These are phyloP conservation scores for Gonapodya prolifera DNA, from an alignment of 192 early-diverging fungal species.

Conservation along the genomic window DNA sequence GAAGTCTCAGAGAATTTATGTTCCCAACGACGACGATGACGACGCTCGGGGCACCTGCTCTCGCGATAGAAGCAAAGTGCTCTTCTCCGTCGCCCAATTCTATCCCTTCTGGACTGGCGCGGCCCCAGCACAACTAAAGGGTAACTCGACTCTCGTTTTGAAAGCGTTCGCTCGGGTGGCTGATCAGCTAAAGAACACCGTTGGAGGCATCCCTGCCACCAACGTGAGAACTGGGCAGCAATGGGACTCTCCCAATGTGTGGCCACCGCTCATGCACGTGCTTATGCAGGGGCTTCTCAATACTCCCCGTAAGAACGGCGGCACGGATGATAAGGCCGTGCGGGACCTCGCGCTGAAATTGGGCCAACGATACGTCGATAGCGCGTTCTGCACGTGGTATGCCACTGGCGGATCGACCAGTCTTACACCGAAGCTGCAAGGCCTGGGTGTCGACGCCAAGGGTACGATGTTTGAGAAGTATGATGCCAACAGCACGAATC, in stretches of 20 bases:
- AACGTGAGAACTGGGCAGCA: slow-evolving; percentile 42
- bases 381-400: slow-evolving; percentile 57
- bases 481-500: slow-evolving; percentile 30
- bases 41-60: slow-evolving; percentile 9
- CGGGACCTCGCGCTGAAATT: slow-evolving; percentile 13
- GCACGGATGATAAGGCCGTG: background rate
- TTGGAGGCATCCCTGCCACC: slow-evolving; percentile 52
- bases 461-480: slow-evolving; percentile 68
- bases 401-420: slow-evolving; percentile 51
- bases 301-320: background rate
- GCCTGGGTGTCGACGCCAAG: slow-evolving; percentile 16
- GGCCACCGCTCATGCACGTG: slow-evolving; percentile 50
- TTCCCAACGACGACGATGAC: slow-evolving; percentile 19
- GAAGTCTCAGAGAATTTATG: slow-evolving; percentile 13
- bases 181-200: slow-evolving; percentile 21
- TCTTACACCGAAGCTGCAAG: slow-evolving; percentile 29
- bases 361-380: slow-evolving; percentile 37
- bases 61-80: background rate
- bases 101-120: slow-evolving; percentile 10
- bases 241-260: slow-evolving; percentile 62
- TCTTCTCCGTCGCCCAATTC: background rate
- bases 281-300: slow-evolving; percentile 31
- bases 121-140: slow-evolving; percentile 10
- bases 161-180: slow-evolving; percentile 27
- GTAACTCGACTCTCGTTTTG: slow-evolving; percentile 13